Evolutionary conservation across 2,329 filamentous ascomycete species (phyloP).

Genomic region (Colletotrichum trifolii): DNA sequence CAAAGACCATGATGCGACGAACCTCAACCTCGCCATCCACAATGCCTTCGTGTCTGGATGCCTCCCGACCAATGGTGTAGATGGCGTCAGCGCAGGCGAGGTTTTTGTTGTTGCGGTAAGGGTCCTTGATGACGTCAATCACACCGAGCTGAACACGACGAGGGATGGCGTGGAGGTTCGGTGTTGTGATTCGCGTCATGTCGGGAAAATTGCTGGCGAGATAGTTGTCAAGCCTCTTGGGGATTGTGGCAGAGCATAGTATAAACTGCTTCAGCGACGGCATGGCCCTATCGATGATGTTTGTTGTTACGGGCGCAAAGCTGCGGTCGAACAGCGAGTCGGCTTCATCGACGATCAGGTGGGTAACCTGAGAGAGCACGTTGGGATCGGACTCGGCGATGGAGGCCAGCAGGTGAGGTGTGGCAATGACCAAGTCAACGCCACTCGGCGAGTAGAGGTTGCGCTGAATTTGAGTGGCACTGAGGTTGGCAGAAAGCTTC

Average conservation of each 20-base stretch:
- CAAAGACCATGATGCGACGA: conserved; percentile 92
- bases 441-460: conserved; percentile 84
- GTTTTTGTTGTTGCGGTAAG: conserved; percentile 91
- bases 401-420: conserved; percentile 87
- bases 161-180: conserved; percentile 95
- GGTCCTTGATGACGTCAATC: conserved; percentile 90
- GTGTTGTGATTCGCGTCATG: conserved; percentile 88
- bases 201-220: conserved; percentile 85
- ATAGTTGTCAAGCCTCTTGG: conserved; percentile 85
- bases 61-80: conserved; percentile 89
- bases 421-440: conserved; percentile 87
- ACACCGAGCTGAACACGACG: conserved; percentile 94
- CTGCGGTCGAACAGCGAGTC: conserved; percentile 95
- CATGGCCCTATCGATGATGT: conserved; percentile 82
- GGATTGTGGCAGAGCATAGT: conserved; percentile 96
- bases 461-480: conserved; percentile 82
- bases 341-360: conserved; percentile 93
- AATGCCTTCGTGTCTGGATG: conserved; percentile 66
- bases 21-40: conserved; percentile 70
- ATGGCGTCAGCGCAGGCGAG: conserved; percentile 95
- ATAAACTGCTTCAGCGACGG: conserved; percentile 88
- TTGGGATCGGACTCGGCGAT: conserved; percentile 92
- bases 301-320: conserved; percentile 84
- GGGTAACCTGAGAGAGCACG: conserved; percentile 88
- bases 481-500: conserved; percentile 81